Percentiles rank a stretch among this genome's conserved stretches.
phyloP scores from a whole-genome alignment of 768 basidiomycete species.

The Russula griseocarnosa region DNA sequence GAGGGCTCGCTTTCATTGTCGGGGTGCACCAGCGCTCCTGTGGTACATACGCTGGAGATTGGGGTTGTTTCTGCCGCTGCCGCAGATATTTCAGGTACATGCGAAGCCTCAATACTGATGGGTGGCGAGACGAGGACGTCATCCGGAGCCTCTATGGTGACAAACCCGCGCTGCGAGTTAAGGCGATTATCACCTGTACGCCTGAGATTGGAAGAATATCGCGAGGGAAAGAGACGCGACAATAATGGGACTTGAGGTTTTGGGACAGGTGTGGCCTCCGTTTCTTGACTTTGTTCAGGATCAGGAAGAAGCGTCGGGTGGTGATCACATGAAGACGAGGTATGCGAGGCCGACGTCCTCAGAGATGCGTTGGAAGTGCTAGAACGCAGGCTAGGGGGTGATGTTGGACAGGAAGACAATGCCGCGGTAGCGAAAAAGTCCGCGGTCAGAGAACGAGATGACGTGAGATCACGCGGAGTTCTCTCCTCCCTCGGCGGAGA shows the following conservation, averaged over 20 bases:
- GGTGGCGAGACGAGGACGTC: conserved; percentile 15
- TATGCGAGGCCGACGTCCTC: conserved; percentile 19
- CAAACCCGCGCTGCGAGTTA: conserved; percentile 14
- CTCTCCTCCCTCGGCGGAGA: conserved; percentile 4
- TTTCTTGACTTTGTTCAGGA: conserved; percentile 5
- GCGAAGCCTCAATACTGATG: not conserved
- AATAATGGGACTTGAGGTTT: conserved; percentile 18
- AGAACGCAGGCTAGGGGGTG: conserved; percentile 26
- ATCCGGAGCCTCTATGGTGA: conserved; percentile 18
- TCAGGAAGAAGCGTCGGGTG: conserved; percentile 2
- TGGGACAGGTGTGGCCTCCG: conserved; percentile 17
- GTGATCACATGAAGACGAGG: conserved; percentile 10
- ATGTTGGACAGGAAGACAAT: conserved; percentile 21
- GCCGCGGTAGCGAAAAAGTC: conserved; percentile 23
- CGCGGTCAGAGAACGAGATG: conserved; percentile 23
- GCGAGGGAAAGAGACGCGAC: conserved; percentile 28
- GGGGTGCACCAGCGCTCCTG: conserved; percentile 20
- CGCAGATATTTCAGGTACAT: not conserved
- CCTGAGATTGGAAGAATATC: conserved; percentile 18
- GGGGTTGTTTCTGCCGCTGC: not conserved
- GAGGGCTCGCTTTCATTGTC: conserved; percentile 25
- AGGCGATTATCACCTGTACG: conserved; percentile 10
- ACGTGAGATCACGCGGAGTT: conserved; percentile 12
- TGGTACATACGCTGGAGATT: not conserved
- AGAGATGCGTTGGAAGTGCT: conserved; percentile 25